Evolutionary conservation across 345 rosid species (phyloP), one percentile per base, ranked within the genome.

Genomic region (Gossypium herbaceum): DNA sequence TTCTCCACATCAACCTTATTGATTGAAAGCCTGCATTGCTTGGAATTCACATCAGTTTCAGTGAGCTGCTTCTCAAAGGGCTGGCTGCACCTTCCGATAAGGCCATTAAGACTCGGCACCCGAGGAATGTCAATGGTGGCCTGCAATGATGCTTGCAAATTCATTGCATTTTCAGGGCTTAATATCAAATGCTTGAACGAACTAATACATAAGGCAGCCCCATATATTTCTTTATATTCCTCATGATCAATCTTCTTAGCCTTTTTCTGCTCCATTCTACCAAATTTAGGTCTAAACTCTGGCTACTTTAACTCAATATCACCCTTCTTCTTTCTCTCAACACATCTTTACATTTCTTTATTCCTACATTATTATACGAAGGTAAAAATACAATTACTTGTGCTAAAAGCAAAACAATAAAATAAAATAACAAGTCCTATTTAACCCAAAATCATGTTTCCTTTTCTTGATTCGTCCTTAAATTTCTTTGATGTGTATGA

Each of bases 51-150:
- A 22, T 71, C 62, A 0, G 61, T 71, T n/a, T 11, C 62, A 1
- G 74, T 54, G 48, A 71, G 48, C 9, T 71, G 74, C 74, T 71
- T 71, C 62, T 54, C 29, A 13, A 54, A 54, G 17, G 74, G 62
- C 13, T 39, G 6, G 74, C 63, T 55, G 74, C 62, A 54, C 62
- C 17, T 27, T 54, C 74, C 74, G 15, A 71, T 34, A 22, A 71
- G 27, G 25, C 62, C 74, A 9, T 11, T 19, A 43, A 71, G 47
- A 5, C 9, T 4, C 3, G 12, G 52, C 27, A 41, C 47, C 2
- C 52, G 70, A 19, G 70, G 70, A 0, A 58, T 11, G 4, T 22
- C 8, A 34, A 5, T 11, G 62, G 62, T 22, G 34, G 34, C 41
- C 6, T 34, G 41, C 41, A 34, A 34, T 34, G 41, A 34, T 34